These are phyloP conservation scores for Termitomyces sp. DNA, from an alignment of 768 basidiomycete genomes.

Conservation along the genomic window DNA sequence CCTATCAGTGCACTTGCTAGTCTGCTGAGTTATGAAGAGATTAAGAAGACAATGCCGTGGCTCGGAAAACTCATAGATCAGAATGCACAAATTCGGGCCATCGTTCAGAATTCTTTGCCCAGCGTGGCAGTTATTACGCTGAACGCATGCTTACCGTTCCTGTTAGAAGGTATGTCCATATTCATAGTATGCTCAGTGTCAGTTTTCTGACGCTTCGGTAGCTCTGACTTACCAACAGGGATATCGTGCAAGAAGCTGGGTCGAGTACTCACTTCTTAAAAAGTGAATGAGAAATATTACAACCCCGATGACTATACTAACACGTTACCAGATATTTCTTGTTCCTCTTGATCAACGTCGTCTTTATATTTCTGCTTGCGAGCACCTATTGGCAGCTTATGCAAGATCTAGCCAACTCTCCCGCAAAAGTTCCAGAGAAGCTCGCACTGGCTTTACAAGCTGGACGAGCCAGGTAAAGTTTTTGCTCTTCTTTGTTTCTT, in stretches of 20 bases:
- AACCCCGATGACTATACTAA: slow-evolving; percentile 1
- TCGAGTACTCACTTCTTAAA: slow-evolving; percentile 87
- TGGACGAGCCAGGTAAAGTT: slow-evolving; percentile 58
- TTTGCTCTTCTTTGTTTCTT: slow-evolving; percentile 8
- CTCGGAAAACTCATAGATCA: slow-evolving; percentile 79
- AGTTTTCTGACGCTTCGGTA: slow-evolving; percentile 12
- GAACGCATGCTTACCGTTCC: slow-evolving; percentile 84
- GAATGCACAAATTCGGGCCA: slow-evolving; percentile 72
- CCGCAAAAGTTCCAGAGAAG: slow-evolving; percentile 91
- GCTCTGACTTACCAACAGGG: slow-evolving; percentile 89
- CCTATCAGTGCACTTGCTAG: slow-evolving; percentile 86
- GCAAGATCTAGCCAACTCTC: slow-evolving; percentile 87
- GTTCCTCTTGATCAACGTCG: slow-evolving; percentile 87
- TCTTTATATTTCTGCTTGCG: slow-evolving; percentile 91
- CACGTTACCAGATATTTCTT: slow-evolving; percentile 71
- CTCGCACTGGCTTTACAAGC: slow-evolving; percentile 78
- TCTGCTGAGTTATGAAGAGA: slow-evolving; percentile 88
- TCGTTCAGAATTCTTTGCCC: slow-evolving; percentile 94
- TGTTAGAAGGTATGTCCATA: slow-evolving; percentile 66
- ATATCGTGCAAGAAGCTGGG: slow-evolving; percentile 83
- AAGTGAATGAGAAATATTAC: slow-evolving; percentile 51
- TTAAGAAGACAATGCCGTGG: slow-evolving; percentile 88
- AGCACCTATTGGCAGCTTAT: slow-evolving; percentile 91
- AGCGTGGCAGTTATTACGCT: slow-evolving; percentile 85
- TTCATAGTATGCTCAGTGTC: not conserved